Evolutionary conservation across 2,329 filamentous ascomycete species (phyloP), one percentile per base, ranked within the genome.

Genomic region (Fusarium keratoplasticum): DNA sequence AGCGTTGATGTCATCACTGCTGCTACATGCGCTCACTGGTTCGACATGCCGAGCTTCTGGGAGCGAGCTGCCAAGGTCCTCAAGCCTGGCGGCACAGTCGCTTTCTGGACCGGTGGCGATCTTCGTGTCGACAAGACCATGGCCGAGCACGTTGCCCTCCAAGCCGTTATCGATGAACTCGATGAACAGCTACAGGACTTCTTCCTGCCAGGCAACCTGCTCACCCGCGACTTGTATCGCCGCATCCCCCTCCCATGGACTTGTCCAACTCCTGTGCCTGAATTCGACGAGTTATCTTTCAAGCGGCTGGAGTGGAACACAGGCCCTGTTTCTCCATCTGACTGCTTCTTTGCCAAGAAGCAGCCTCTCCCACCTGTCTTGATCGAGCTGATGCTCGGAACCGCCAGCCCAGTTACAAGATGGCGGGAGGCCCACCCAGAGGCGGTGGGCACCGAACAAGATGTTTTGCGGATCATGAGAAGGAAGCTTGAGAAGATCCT

Each of bases 1-100:
- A 83, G 79, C 61, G 83, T 89, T 10, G 88, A 89, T 74, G 78
- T 89, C n/a, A 81, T 89, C 70, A 86, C 83, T 0, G 84, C 85
- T 81, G 86, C 86, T 0, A 87, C 83, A 4, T 85, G 87, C 0
- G 87, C 87, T 0, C 89, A 91, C 77, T 91, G 89, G 89, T 90
- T 91, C 80, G 83, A 90, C 72, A 85, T 90, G 83, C 71, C 81
- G 0, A 63, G 64, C 0, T 90, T 90, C 80, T 90, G 87, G 84
- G 57, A 70, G 4, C 79, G 80, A 0, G 88, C 87, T 0, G 85
- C 85, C 0, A 80, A 80, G 14, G 79, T 87, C 1, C 79, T 91
- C 8, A 85, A 83, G 69, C 86, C 87, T 0, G 86, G 86, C n/a
- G 89, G 89, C 25, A 89, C 84, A 4, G 85, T 90, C 0, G 88